Conservation (phyloP, 1,284 basidiomycete species). For the Naganishia sp. region DNA sequence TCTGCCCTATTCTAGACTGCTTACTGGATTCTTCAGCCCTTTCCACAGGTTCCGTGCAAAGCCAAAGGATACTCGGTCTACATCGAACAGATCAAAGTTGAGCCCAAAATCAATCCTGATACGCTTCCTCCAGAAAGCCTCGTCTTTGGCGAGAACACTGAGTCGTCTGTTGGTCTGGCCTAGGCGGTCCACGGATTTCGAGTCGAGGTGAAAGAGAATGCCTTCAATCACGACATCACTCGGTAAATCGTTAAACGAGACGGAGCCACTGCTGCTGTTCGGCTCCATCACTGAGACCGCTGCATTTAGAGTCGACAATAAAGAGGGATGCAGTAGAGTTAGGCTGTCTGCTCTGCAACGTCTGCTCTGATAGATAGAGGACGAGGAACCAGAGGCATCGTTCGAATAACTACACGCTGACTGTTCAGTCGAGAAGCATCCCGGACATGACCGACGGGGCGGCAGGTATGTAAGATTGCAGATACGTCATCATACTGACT, state of each 20-base stretch:
- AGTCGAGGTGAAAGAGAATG: slow-evolving; percentile 63
- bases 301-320: too few species aligned
- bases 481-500: too few species aligned
- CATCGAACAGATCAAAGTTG: slow-evolving; percentile 47
- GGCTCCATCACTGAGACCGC: background rate
- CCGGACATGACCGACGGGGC: too few species aligned
- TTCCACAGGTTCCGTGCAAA: slow-evolving; percentile 79
- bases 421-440: too few species aligned
- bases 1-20: background rate
- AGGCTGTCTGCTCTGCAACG: too few species aligned
- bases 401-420: too few species aligned
- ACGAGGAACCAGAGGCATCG: too few species aligned
- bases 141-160: slow-evolving; percentile 64
- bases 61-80: slow-evolving; percentile 35
- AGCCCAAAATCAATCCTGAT: slow-evolving; percentile 76
- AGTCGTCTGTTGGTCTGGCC: slow-evolving; percentile 64
- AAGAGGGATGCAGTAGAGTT: too few species aligned
- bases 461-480: too few species aligned
- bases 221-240: slow-evolving; percentile 71
- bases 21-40: slow-evolving; percentile 60
- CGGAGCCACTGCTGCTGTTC: background rate
- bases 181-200: slow-evolving; percentile 64
- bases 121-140: slow-evolving; percentile 74
- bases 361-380: too few species aligned
- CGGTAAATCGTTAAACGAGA: slow-evolving; percentile 41